Evolutionary conservation across 768 basidiomycete species (phyloP).

Genomic region (Pisolithus marmoratus): DNA sequence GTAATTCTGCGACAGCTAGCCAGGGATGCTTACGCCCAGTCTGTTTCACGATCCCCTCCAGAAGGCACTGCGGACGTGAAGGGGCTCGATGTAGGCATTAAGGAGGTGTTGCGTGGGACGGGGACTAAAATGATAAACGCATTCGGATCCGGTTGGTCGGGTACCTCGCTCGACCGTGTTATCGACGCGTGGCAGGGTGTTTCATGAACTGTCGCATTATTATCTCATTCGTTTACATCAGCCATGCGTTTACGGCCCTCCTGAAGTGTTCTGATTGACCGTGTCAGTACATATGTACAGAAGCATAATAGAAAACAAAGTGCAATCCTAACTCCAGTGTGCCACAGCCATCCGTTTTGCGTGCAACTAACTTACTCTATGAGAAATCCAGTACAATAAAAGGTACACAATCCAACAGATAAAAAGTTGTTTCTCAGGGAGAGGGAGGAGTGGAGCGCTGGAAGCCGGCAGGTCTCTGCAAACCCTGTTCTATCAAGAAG

Average conservation of each 20-base stretch:
- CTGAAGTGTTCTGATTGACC: no score
- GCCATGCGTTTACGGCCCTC: neutral
- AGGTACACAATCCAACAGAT: no score
- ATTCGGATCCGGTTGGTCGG: constrained; percentile 70
- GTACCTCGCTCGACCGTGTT: constrained; percentile 61
- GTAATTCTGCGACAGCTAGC: constrained; percentile 57
- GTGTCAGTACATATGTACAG: no score
- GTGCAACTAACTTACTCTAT: no score
- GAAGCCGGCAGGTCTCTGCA: constrained; percentile 24
- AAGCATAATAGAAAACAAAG: no score
- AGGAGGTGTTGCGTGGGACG: constrained; percentile 80
- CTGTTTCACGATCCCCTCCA: constrained; percentile 42
- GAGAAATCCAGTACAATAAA: no score
- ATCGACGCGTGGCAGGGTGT: constrained; percentile 47
- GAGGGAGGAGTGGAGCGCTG: constrained; percentile 12
- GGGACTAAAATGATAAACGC: constrained; percentile 75
- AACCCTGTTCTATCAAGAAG: constrained; percentile 19
- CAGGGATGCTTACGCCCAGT: constrained; percentile 54
- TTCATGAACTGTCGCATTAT: neutral
- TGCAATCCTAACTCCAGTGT: no score
- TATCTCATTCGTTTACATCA: neutral
- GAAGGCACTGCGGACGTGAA: constrained; percentile 40
- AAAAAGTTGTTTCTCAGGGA: constrained; percentile 3
- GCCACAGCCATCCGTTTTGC: no score
- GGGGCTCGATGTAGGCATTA: constrained; percentile 55